Conservation (phyloP, 2,329 filamentous ascomycete species). For the Mycocentrospora acerina region DNA sequence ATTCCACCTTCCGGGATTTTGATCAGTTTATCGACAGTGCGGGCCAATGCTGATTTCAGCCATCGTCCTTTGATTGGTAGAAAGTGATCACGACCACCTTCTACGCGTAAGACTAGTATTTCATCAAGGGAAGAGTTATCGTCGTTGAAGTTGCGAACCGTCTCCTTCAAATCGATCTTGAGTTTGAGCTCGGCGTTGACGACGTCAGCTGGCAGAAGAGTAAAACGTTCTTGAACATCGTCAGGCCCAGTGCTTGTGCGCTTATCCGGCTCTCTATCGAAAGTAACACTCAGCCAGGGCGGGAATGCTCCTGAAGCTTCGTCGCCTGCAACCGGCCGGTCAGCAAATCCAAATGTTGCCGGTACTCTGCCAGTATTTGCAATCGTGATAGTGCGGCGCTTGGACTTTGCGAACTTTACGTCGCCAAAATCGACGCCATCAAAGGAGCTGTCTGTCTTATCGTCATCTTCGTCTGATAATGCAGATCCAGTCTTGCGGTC, state of each 20-base stretch:
- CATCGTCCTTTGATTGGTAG: conserved; percentile 77
- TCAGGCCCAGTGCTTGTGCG: conserved; percentile 27
- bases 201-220: conserved; percentile 82
- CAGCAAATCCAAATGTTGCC: conserved; percentile 78
- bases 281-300: conserved; percentile 70
- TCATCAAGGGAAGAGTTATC: conserved; percentile 71
- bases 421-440: conserved; percentile 77
- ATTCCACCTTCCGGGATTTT: conserved; percentile 77
- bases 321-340: conserved; percentile 60
- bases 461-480: conserved; percentile 12
- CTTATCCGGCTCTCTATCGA: conserved; percentile 56
- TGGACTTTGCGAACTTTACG: conserved; percentile 67
- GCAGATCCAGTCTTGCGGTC: conserved; percentile 53
- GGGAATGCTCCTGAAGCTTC: conserved; percentile 49
- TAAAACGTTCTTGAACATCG: conserved; percentile 54
- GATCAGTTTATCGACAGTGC: conserved; percentile 85
- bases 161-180: conserved; percentile 63
- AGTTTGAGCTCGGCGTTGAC: conserved; percentile 69
- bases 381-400: conserved; percentile 71
- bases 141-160: conserved; percentile 72
- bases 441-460: conserved; percentile 41
- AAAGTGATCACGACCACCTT: conserved; percentile 86
- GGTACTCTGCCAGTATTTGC: conserved; percentile 87
- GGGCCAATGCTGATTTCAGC: conserved; percentile 79
- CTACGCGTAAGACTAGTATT: conserved; percentile 81